phyloP scores from a whole-genome alignment of 345 rosid species.

The Psidium guajava region DNA sequence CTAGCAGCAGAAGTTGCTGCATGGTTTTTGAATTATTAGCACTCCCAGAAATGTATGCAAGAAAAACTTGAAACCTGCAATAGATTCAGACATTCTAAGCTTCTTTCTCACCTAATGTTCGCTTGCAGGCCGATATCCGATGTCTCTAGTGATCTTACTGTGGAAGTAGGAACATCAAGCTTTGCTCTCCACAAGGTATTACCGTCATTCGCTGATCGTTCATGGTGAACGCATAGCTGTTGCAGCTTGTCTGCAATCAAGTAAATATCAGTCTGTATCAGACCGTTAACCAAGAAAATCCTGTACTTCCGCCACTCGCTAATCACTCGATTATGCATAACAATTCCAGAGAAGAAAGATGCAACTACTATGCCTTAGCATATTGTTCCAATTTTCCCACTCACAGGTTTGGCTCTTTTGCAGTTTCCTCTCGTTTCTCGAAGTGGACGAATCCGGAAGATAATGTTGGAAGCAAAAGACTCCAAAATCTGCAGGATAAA shows the following conservation, averaged over 20 bases:
- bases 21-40: slow-evolving; percentile 27
- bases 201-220: no score
- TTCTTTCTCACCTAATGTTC: slow-evolving; percentile 1
- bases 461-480: slow-evolving; percentile 62
- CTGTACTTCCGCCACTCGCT: not conserved
- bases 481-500: slow-evolving; percentile 45
- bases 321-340: not conserved
- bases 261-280: not conserved
- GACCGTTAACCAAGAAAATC: not conserved
- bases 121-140: slow-evolving; percentile 90
- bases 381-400: not conserved
- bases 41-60: slow-evolving; percentile 25
- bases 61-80: not conserved
- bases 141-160: slow-evolving; percentile 83
- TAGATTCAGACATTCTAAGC: not conserved
- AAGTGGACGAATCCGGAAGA: slow-evolving; percentile 76
- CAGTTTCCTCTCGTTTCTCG: slow-evolving; percentile 94
- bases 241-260: not conserved
- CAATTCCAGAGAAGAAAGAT: not conserved
- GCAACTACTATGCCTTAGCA: not conserved
- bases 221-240: not conserved
- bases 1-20: slow-evolving; percentile 19
- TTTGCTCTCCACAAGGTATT: slow-evolving; percentile 89
- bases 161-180: slow-evolving; percentile 77
- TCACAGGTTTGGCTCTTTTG: not conserved